Base-by-base conservation (phyloP, 208 protist genomes). In the Porcisia deanei region DNA sequence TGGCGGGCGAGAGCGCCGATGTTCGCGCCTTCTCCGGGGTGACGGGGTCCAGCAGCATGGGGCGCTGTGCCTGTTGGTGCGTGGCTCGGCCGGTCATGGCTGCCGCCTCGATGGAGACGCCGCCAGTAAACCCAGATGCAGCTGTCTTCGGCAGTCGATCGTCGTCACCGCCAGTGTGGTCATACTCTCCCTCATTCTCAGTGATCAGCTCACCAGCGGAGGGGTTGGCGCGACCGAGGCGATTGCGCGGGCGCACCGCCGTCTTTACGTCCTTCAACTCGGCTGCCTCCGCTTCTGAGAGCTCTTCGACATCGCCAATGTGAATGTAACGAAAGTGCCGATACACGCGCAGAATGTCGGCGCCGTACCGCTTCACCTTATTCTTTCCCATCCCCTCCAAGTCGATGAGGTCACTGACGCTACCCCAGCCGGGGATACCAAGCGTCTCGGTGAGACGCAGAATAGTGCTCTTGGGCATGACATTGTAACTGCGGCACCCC, bases 301-400 rank as follows among this genome's bases (percentile, higher is more conserved):
- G 83, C 85, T 92, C 88, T 37, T 77, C 80, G 16, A 95, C 91
- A 55, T 97, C 93, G 49, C 93, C 93, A 76, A 97, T 93, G 82
- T 93, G 83, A 30, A 90, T 69, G 74, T 85, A 85, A 41, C 93
- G 90, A 66, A 97, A 95, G 60, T 87, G 71, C 30, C 93, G 88
- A 77, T 97, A 97, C 2, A 93, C 81, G 0, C 82, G 74, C 18
- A 97, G 76, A 52, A 97, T 93, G 34, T 93, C 87, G 4, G 79
- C 87, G 37, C 93, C 93, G 76, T 94, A 97, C 78, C 93, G 93
- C 73, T 87, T 85, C 68, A 95, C 88, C 82, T 97, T 97, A 83
- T 92, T 93, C 87, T 94, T 95, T 8, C 91, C 93, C 80, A 97
- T 85, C 0, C 93, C 93, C 75, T 95, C 93, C 7, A 97, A 71